Evolutionary conservation across 108 stramenopile genomes (phyloP).

Genomic region (Nannochloropsis gaditana): DNA sequence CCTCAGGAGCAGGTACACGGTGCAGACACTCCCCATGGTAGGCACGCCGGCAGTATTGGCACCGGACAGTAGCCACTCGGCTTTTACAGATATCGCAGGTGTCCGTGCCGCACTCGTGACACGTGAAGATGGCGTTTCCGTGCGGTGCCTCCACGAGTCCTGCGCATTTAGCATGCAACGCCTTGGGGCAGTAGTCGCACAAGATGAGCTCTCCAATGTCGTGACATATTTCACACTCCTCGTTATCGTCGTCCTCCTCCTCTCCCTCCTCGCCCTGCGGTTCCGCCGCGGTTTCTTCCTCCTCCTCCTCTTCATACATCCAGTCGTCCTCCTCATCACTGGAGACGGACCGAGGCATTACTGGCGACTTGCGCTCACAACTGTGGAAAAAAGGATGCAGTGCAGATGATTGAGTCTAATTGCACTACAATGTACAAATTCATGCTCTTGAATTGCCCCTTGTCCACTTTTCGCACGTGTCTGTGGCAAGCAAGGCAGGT

Average conservation of each 20-base stretch:
- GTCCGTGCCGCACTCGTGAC: neutral
- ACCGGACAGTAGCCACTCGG: neutral
- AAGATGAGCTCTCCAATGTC: constrained; percentile 8
- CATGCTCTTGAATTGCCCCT: too few species aligned
- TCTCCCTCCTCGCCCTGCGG: neutral
- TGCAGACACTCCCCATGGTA: neutral
- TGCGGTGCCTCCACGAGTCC: neutral
- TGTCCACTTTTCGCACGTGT: too few species aligned
- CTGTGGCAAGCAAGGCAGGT: too few species aligned
- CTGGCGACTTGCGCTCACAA: too few species aligned
- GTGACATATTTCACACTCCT: constrained; percentile 17
- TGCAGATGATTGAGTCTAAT: too few species aligned
- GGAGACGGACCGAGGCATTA: too few species aligned
- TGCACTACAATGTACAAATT: too few species aligned
- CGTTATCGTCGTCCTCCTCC: neutral
- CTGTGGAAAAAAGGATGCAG: too few species aligned
- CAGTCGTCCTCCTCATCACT: neutral
- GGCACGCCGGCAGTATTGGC: constrained; percentile 9
- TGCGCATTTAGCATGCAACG: neutral
- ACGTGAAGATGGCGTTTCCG: constrained; percentile 20
- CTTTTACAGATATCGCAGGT: constrained; percentile 16
- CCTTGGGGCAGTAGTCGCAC: constrained; percentile 15
- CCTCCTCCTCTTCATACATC: neutral
- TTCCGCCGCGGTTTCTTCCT: neutral
- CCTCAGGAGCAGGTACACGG: neutral